Evolutionary conservation across 305 asterid genomes (phyloP).

Genomic region (Ruellia speciosa): DNA sequence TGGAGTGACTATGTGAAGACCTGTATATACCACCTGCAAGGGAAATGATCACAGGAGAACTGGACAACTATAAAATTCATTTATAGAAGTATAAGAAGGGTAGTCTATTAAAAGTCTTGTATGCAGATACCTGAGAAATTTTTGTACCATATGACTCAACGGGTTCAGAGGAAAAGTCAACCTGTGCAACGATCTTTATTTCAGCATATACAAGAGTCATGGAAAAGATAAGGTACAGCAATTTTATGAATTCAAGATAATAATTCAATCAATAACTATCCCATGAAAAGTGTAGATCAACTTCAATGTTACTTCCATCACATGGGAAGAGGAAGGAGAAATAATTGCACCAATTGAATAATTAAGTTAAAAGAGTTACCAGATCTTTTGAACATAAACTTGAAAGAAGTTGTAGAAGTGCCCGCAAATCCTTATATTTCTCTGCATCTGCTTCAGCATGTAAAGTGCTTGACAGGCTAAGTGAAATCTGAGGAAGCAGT

Average conservation of each 20-base stretch:
- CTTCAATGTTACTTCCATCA: too few species aligned
- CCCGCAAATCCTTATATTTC: conserved; percentile 83
- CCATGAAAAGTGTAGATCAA: too few species aligned
- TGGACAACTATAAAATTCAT: conserved; percentile 2
- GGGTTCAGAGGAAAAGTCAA: conserved; percentile 81
- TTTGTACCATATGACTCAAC: conserved; percentile 64
- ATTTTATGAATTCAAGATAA: too few species aligned
- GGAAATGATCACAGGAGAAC: conserved; percentile 16
- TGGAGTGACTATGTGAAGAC: conserved; percentile 85
- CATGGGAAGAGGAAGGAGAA: conserved; percentile 2
- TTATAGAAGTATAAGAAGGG: conserved; percentile 1
- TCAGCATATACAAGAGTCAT: conserved; percentile 10
- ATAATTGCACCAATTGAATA: conserved; percentile 13
- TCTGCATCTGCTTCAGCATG: conserved; percentile 74
- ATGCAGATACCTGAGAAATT: conserved; percentile 64
- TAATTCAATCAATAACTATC: too few species aligned
- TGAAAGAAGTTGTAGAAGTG: conserved; percentile 72
- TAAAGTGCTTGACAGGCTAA: conserved; percentile 68
- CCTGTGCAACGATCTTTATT: conserved; percentile 37
- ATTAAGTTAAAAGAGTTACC: conserved; percentile 37
- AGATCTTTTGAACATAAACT: conserved; percentile 85
- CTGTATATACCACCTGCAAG: conserved; percentile 76
- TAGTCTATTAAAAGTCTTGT: conserved; percentile 2
- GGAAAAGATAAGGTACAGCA: too few species aligned
- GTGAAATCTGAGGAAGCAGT: conserved; percentile 48